Evolutionary conservation across 1,284 basidiomycete species (phyloP).

Genomic region (Erythrobasidium hasegawianum): DNA sequence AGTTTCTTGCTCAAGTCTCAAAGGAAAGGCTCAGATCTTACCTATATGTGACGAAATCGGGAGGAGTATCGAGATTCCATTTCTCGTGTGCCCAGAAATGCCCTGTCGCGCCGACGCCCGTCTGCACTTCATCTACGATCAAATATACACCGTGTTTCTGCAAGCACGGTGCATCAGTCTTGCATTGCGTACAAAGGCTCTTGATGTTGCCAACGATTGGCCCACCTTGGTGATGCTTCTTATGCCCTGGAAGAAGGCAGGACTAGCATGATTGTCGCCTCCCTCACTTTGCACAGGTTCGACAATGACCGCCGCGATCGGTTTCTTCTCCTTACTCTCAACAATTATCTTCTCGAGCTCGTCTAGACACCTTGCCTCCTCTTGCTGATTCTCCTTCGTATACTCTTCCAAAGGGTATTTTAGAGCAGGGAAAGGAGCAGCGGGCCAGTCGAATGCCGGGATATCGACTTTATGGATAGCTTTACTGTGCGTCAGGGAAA

Average conservation of each 20-base stretch:
- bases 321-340: constrained; percentile 50
- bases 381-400: constrained; percentile 52
- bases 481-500: constrained; percentile 53
- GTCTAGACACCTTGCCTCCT: constrained; percentile 48
- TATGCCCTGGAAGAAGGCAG: constrained; percentile 55
- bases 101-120: constrained; percentile 56
- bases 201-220: background rate
- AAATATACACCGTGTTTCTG: constrained; percentile 54
- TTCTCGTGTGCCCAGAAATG: constrained; percentile 59
- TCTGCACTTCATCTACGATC: constrained; percentile 56
- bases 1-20: background rate
- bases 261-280: constrained; percentile 57
- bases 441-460: constrained; percentile 58
- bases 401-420: constrained; percentile 55
- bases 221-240: constrained; percentile 51
- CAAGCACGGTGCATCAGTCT: constrained; percentile 4
- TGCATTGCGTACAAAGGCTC: background rate
- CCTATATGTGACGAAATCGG: constrained; percentile 57
- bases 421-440: constrained; percentile 54
- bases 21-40: background rate
- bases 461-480: constrained; percentile 54
- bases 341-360: constrained; percentile 51
- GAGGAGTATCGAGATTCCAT: constrained; percentile 53
- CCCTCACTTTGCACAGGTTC: constrained; percentile 56
- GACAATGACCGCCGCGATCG: constrained; percentile 57